A percentile compares a stretch with the other conserved stretches of the same genome.
Conservation (phyloP, 805 yeast species). For the Zygosaccharomyces pseudorouxii region DNA sequence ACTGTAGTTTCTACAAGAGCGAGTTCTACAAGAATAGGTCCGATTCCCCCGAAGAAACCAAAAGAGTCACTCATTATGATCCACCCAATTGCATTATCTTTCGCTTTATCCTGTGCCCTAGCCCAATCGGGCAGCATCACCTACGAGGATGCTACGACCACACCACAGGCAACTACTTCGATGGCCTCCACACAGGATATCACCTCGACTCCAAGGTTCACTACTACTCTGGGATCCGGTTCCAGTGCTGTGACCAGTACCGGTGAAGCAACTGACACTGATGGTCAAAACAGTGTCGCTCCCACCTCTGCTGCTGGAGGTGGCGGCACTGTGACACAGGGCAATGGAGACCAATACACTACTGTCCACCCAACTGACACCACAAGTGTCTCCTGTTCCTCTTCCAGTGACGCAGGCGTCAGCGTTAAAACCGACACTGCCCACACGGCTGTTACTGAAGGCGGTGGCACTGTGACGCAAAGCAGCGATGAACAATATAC, state of each 20-base stretch:
- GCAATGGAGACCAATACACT: not conserved
- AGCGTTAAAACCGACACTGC: not conserved
- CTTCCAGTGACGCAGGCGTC: constrained; percentile 1
- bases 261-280: not conserved
- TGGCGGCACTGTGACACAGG: not conserved
- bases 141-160: constrained; percentile 47
- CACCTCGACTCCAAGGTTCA: constrained; percentile 39
- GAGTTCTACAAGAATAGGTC: not conserved
- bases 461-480: not conserved
- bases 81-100: constrained; percentile 8
- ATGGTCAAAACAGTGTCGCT: not conserved
- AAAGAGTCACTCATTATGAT: constrained; percentile 3
- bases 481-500: not conserved
- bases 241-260: not conserved
- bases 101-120: constrained; percentile 13
- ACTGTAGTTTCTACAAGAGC: not conserved
- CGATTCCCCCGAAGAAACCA: not conserved
- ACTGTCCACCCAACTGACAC: not conserved
- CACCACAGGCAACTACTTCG: constrained; percentile 46
- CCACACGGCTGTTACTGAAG: not conserved
- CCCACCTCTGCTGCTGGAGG: not conserved
- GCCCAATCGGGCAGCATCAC: constrained; percentile 31
- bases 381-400: constrained; percentile 4
- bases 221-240: constrained; percentile 25
- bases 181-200: constrained; percentile 41